Percentiles rank a stretch among this genome's conserved stretches.
Evolutionary conservation across 1,284 basidiomycete species (phyloP).

Genomic region (Neolentinus lepideus): DNA sequence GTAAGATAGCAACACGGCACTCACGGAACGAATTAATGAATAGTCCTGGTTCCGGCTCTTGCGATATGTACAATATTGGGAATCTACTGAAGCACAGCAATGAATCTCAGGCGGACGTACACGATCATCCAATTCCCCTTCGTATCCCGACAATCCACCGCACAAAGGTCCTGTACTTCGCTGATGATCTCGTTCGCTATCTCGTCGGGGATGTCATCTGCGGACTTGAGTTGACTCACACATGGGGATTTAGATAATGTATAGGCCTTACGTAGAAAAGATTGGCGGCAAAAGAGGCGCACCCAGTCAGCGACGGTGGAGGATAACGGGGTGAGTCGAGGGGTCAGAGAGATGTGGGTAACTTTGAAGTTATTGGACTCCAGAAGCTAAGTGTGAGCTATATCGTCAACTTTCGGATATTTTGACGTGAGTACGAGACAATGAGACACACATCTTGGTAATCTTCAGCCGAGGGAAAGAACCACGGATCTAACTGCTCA

Average conservation of each 20-base stretch:
- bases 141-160: constrained; percentile 51
- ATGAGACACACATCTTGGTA: too few species aligned
- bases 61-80: not conserved
- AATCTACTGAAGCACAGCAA: not conserved
- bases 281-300: constrained; percentile 51
- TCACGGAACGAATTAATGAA: too few species aligned
- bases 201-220: constrained; percentile 29
- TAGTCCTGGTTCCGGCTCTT: too few species aligned
- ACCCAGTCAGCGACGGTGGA: constrained; percentile 67
- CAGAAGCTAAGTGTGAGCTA: constrained; percentile 50
- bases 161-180: constrained; percentile 56
- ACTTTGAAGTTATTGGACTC: constrained; percentile 48
- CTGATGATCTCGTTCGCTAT: constrained; percentile 55
- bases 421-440: too few species aligned
- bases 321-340: constrained; percentile 62
- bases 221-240: not conserved
- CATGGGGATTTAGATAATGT: not conserved
- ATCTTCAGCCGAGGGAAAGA: constrained; percentile 66
- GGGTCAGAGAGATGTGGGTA: constrained; percentile 49
- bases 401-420: too few species aligned
- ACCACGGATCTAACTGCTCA: constrained; percentile 67
- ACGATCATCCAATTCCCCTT: constrained; percentile 47
- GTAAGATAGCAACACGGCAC: too few species aligned
- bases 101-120: constrained; percentile 2
- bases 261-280: constrained; percentile 38